Conservation (phyloP, 2,329 filamentous ascomycete species). For the Cryphonectria japonica region DNA sequence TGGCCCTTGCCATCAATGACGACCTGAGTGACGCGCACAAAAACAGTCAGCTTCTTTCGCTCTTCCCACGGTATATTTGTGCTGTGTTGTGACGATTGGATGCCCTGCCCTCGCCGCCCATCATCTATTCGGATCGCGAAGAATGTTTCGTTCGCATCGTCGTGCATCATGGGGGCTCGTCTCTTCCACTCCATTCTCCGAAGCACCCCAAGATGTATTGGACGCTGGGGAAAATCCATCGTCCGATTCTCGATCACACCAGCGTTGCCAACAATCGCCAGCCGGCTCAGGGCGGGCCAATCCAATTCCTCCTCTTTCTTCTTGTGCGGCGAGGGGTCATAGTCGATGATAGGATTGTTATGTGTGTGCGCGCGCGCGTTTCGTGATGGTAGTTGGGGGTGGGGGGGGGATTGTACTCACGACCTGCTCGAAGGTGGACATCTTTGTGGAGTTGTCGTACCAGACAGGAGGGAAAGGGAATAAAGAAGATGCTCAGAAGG, state of each 20-base stretch:
- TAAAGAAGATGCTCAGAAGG: slow-evolving; percentile 34
- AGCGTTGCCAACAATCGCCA: background rate
- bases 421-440: slow-evolving; percentile 62
- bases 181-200: background rate
- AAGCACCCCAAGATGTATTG: background rate
- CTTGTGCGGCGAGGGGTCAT: slow-evolving; percentile 1
- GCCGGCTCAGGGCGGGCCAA: background rate
- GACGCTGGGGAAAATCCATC: background rate
- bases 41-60: slow-evolving; percentile 22
- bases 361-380: background rate
- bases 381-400: background rate
- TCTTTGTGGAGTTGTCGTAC: slow-evolving; percentile 35
- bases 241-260: background rate
- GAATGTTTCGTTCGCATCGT: background rate
- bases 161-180: background rate
- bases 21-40: slow-evolving; percentile 63
- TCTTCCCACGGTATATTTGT: background rate
- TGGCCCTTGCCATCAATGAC: slow-evolving; percentile 99
- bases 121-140: background rate
- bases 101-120: slow-evolving; percentile 6
- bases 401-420: slow-evolving; percentile 55
- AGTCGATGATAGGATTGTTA: background rate
- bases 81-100: slow-evolving; percentile 13
- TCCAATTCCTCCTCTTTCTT: background rate
- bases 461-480: slow-evolving; percentile 29